Evolutionary conservation across 192 early-diverging fungal genomes (phyloP).

Genomic region (Backusella luteola): DNA sequence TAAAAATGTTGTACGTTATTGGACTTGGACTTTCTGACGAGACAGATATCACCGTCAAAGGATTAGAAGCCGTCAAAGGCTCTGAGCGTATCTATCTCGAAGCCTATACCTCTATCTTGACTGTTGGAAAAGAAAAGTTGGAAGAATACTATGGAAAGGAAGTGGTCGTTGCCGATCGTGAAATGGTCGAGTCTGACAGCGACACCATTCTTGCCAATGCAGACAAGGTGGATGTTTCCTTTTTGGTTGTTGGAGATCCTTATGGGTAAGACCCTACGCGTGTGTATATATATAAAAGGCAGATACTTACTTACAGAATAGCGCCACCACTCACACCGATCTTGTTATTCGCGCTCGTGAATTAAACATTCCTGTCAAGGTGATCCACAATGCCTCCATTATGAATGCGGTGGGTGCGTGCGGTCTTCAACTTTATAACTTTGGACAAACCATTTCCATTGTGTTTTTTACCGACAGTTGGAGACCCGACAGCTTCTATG

Average conservation of each 20-base stretch:
- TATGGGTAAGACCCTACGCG: conserved; percentile 58
- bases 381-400: conserved; percentile 99
- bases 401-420: conserved; percentile 98
- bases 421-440: conserved; percentile 96
- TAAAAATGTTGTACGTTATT: neutral
- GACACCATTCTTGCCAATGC: conserved; percentile 88
- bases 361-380: conserved; percentile 76
- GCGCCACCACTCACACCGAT: conserved; percentile 97
- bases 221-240: conserved; percentile 86
- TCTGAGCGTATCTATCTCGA: conserved; percentile 93
- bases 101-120: conserved; percentile 93
- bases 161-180: conserved; percentile 90
- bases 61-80: conserved; percentile 85
- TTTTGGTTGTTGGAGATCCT: conserved; percentile 97
- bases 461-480: conserved; percentile 97
- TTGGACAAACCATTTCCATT: conserved; percentile 98
- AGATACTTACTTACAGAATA: neutral
- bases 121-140: conserved; percentile 76
- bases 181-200: conserved; percentile 93
- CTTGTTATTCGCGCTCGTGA: conserved; percentile 92
- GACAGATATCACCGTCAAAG: conserved; percentile 95
- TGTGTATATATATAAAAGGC: neutral
- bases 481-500: conserved; percentile 97
- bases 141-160: conserved; percentile 88
- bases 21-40: conserved; percentile 89